A percentile compares a stretch with the other conserved stretches of the same genome.
phyloP scores from a whole-genome alignment of 257 asterid genomes.

The Fraxinus excelsior region DNA sequence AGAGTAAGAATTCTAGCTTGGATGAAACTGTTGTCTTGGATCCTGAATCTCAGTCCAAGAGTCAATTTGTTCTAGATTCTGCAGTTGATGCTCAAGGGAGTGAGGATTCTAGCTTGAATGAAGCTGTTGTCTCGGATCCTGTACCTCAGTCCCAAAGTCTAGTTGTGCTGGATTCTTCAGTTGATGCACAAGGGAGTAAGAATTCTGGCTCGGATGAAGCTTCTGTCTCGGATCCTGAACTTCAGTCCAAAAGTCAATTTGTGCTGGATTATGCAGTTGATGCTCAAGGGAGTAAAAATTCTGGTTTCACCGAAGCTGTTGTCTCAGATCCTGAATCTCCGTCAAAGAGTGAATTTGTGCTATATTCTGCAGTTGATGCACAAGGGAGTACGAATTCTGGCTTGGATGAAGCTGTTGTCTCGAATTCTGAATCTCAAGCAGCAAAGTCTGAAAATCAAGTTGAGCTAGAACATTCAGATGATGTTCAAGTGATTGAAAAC shows the following conservation, averaged over 20 bases:
- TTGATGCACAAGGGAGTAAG: neutral
- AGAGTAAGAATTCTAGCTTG: neutral
- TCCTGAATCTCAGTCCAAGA: neutral
- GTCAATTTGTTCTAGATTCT: neutral
- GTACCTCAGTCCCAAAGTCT: neutral
- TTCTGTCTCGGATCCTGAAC: neutral
- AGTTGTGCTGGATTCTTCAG: neutral
- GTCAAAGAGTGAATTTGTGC: neutral
- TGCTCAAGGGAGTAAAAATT: neutral
- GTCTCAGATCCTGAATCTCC: neutral
- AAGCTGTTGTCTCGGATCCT: neutral
- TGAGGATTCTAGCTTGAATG: neutral
- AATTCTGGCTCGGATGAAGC: neutral
- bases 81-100: neutral
- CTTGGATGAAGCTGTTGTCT: neutral
- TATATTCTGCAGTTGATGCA: neutral
- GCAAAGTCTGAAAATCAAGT: conserved; percentile 7
- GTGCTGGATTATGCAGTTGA: neutral
- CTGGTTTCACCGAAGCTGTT: neutral
- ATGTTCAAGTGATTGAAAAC: neutral
- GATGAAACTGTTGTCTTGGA: neutral
- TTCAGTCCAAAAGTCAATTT: neutral
- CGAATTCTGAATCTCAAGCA: conserved; percentile 1
- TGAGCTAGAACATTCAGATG: neutral
- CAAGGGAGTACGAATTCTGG: neutral